phyloP scores from a whole-genome alignment of 768 basidiomycete species.

The Tubosaeta sp. region DNA sequence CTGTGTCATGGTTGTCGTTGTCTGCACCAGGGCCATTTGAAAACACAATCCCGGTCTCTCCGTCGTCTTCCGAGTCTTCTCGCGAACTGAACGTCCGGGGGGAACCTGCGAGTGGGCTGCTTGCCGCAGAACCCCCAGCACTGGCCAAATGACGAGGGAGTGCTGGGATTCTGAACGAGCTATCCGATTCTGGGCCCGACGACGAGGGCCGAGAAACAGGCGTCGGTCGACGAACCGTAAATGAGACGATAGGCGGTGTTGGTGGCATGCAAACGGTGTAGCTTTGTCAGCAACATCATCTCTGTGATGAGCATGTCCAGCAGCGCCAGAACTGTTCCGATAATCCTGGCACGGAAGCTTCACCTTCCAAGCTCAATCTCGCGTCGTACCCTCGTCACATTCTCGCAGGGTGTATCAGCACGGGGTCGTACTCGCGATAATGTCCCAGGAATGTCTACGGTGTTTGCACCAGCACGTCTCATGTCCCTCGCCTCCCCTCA shows the following conservation, averaged over 20 bases:
- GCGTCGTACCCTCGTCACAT: neutral
- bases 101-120: slow-evolving; percentile 56
- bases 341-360: neutral
- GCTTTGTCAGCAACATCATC: slow-evolving; percentile 6
- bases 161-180: slow-evolving; percentile 52
- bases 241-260: slow-evolving; percentile 57
- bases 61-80: slow-evolving; percentile 27
- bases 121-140: slow-evolving; percentile 38
- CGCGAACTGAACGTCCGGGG: slow-evolving; percentile 33
- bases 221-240: slow-evolving; percentile 79
- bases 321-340: slow-evolving; percentile 1
- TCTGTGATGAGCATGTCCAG: neutral
- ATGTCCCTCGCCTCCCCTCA: slow-evolving; percentile 6
- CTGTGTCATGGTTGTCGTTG: slow-evolving; percentile 26
- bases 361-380: neutral
- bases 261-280: slow-evolving; percentile 14
- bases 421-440: neutral
- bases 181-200: slow-evolving; percentile 60
- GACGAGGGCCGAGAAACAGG: slow-evolving; percentile 61
- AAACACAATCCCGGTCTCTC: slow-evolving; percentile 24
- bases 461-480: neutral
- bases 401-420: neutral
- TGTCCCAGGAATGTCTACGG: neutral
- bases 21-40: slow-evolving; percentile 17
- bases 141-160: slow-evolving; percentile 55